These are phyloP conservation scores for Candolleomyces eurysporus DNA, from an alignment of 768 basidiomycete genomes.

Conservation along the genomic window DNA sequence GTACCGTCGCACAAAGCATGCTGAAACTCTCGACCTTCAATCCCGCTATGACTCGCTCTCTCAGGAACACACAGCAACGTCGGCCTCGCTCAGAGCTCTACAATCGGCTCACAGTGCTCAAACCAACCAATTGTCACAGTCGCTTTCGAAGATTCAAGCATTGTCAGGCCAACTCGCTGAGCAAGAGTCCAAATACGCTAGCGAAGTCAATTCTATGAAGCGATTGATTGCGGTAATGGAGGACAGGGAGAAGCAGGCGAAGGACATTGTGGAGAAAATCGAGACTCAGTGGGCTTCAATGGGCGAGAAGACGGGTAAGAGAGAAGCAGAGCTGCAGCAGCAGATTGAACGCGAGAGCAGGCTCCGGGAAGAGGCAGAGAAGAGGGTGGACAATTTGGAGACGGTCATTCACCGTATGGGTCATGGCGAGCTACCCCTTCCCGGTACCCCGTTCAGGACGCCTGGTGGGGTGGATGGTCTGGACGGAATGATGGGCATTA, in stretches of 20 bases:
- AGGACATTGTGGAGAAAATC: conserved; percentile 76
- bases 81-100: conserved; percentile 68
- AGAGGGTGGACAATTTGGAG: conserved; percentile 68
- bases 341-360: conserved; percentile 72
- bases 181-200: conserved; percentile 78
- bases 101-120: conserved; percentile 73
- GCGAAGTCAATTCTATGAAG: conserved; percentile 70
- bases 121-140: conserved; percentile 72
- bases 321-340: conserved; percentile 64
- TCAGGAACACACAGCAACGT: conserved; percentile 63
- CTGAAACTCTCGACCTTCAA: conserved; percentile 74
- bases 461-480: conserved; percentile 26
- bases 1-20: conserved; percentile 78
- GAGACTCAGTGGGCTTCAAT: conserved; percentile 82
- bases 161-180: conserved; percentile 79
- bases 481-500: conserved; percentile 67
- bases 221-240: conserved; percentile 84
- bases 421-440: conserved; percentile 66
- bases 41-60: conserved; percentile 70
- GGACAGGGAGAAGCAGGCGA: conserved; percentile 81
- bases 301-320: conserved; percentile 63
- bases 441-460: conserved; percentile 48
- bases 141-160: conserved; percentile 71
- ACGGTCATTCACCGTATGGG: conserved; percentile 70
- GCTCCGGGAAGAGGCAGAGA: conserved; percentile 70